Base-by-base conservation (phyloP, 441 rosid genomes). In the Brassica balearica region DNA sequence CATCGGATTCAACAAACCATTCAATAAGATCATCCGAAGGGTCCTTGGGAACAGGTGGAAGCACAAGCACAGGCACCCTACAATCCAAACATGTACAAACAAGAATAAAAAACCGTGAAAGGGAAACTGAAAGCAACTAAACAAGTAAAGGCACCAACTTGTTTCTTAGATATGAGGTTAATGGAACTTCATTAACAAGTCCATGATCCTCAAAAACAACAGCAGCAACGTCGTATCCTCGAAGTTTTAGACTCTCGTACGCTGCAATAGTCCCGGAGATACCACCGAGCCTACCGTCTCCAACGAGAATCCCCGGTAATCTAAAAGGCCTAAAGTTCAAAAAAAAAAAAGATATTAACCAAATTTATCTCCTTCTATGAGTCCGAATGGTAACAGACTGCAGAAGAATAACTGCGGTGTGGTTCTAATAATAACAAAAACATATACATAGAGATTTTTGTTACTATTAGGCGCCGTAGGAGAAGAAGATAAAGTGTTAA, bases 251-350 rank as follows among this genome's bases (percentile, higher is more conserved):
- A 86, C 91, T 88, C 81, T 95, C 99, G 61, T 92, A 95, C 27
- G 99, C 98, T 14, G 99, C 87, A 87, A 96, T 89, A 8, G 98
- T 95, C 66, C 89, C 97, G 1, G 99, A 95, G 79, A 93, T 91
- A 67, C 99, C 98, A 78, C 98, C 98, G 3, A 96, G 86, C 75
- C 87, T 82, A 48, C 98, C 99, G 83, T 93, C 99, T 79, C 99
- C 99, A 22, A 96, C 93, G 25, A 92, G 94, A 86, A 93, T 78
- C 67, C 93, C 89, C 12, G 99, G 98, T 55, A 96, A 83, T 56
- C 97, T 88, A 68, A 93, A 90, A 66, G 92, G 96, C 92, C 99
- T 95, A 84, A 20, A 60, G 38, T 73, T 60, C 8, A 64, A 12
- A 1, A 9, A 70, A 9, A 70, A 80, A 64, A 2, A 55, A 55